These are phyloP conservation scores for Massarina eburnea DNA, from an alignment of 2,329 filamentous ascomycete genomes.

Conservation along the genomic window DNA sequence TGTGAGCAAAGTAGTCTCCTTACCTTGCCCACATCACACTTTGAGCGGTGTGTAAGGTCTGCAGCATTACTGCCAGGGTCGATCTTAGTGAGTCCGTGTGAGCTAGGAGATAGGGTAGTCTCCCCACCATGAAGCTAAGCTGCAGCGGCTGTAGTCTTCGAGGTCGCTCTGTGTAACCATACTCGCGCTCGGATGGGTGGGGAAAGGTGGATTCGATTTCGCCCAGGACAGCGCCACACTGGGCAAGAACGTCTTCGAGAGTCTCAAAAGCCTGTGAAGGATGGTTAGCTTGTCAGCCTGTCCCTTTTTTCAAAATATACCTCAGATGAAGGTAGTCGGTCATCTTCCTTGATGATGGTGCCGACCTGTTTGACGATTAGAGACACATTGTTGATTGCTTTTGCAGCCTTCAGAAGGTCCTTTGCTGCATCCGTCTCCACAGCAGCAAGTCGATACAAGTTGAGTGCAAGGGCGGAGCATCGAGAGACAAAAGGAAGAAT, in stretches of 20 bases:
- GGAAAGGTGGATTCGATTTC: conserved; percentile 30
- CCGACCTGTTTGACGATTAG: conserved; percentile 43
- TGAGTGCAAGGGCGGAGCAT: conserved; percentile 36
- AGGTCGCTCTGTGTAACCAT: not conserved
- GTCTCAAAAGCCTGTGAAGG: conserved; percentile 33
- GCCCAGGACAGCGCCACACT: conserved; percentile 29
- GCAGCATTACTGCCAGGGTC: conserved; percentile 42
- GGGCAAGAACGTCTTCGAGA: conserved; percentile 36
- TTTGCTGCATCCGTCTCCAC: conserved; percentile 23
- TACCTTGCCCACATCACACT: conserved; percentile 44
- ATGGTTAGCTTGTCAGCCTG: conserved; percentile 9
- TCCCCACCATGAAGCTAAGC: conserved; percentile 17
- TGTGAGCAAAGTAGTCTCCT: conserved; percentile 8
- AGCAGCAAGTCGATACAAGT: conserved; percentile 36
- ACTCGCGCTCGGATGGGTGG: conserved; percentile 2
- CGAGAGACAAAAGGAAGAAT: conserved; percentile 38
- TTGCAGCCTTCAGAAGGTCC: conserved; percentile 33
- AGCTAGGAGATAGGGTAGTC: conserved; percentile 34
- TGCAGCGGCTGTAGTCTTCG: conserved; percentile 11
- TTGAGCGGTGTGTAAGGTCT: conserved; percentile 42
- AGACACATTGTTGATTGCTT: conserved; percentile 38
- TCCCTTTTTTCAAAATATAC: conserved; percentile 19
- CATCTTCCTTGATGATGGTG: conserved; percentile 41
- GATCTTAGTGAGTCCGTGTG: conserved; percentile 39
- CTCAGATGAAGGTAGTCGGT: conserved; percentile 38